These are phyloP conservation scores for Aspergillus melleus DNA, from an alignment of 2,329 filamentous ascomycete species.

Conservation along the genomic window DNA sequence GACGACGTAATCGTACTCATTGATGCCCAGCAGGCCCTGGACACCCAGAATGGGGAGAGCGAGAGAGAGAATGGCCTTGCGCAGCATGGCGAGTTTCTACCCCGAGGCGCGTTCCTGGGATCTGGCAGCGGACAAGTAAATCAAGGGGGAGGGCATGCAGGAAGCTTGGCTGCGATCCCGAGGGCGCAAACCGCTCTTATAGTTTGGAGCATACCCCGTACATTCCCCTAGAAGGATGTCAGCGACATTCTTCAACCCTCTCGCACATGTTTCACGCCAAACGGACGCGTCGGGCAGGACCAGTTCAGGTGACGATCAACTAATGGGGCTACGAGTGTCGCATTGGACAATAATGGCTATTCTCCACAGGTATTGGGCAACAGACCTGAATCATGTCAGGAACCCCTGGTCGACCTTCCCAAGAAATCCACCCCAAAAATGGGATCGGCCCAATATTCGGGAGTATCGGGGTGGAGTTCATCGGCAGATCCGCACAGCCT, in stretches of 20 bases:
- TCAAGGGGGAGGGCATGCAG: not conserved
- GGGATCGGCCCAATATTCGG: not conserved
- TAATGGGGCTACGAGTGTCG: too few relatives aligned
- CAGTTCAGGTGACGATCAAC: not conserved
- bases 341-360: too few relatives aligned
- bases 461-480: not conserved
- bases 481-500: not conserved
- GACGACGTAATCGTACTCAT: slow-evolving; percentile 28
- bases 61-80: not conserved
- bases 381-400: not conserved
- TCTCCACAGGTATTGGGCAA: too few relatives aligned
- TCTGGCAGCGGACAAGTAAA: not conserved
- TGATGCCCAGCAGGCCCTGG: not conserved
- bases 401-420: not conserved
- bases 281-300: not conserved
- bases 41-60: not conserved
- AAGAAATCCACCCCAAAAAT: not conserved
- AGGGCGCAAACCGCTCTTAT: not conserved
- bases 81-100: not conserved
- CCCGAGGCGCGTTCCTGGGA: not conserved
- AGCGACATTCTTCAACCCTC: not conserved
- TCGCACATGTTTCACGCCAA: not conserved
- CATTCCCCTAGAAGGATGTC: not conserved
- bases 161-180: not conserved
- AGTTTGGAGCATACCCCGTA: not conserved